Base-by-base conservation (phyloP, 1,284 basidiomycete species). In the Xanthoconium separans region DNA sequence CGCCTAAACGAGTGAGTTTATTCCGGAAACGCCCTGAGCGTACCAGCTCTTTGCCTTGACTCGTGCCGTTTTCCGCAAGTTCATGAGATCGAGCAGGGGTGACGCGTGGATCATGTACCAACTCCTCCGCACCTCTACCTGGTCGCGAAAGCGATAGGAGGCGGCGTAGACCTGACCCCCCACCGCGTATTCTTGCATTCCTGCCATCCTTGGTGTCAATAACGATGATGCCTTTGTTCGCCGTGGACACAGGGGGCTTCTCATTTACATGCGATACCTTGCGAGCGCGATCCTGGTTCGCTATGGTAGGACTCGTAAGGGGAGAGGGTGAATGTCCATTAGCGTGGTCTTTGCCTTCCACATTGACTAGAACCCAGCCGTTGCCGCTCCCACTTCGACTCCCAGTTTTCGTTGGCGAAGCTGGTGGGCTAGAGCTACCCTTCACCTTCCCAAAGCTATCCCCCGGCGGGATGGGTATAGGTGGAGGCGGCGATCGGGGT, bases 301-400 rank as follows among this genome's bases (percentile, higher is more conserved):
- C 59, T 50, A 66, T 58, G 18, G 65, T 72, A 39, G 68, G 68
- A 27, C 71, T 69, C n/a, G 59, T 55, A 43, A 70, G 54, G 29
- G 70, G 65, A 30, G 62, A 60, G 24, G 56, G 39, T 45, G 58
- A 54, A 41, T 65, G 67, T 40, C 63, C 70, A 33, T 60, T 62
- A 43, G 56, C 49, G 40, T 70, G 70, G 47, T 71, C 69, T 57
- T 71, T 66, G 43, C 75, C 75, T 56, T 84, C 83, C 29, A 87
- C 77, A 56, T 85, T 85, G 42, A 87, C 79, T 45, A 87, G 68
- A 6, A 87, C 85, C 84, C 84, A 87, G 51, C 84, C 79, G 34
- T 70, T 79, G 16, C 71, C 68, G 39, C 69, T 73, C 36, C 70
- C 70, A 47, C 63, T 72, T 41, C 71, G 60, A 50, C 71, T 72